Evolutionary conservation across 2,329 filamentous ascomycete genomes (phyloP).

Genomic region (Colletotrichum phormii): DNA sequence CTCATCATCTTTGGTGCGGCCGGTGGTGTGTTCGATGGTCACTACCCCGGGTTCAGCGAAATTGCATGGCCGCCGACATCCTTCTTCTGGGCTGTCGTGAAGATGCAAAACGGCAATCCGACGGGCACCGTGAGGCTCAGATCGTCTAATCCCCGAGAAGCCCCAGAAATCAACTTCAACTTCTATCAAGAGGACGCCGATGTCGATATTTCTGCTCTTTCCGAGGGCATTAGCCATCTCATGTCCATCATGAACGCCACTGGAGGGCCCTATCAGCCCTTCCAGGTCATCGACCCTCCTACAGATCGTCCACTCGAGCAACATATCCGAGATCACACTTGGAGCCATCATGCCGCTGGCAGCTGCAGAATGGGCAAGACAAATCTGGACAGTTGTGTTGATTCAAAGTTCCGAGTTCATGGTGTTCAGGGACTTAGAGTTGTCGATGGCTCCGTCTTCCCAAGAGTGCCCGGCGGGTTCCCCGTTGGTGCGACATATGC

Average conservation of each 20-base stretch:
- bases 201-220: no score
- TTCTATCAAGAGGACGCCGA: slow-evolving; percentile 56
- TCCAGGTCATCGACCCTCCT: no score
- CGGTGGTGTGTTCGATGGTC: no score
- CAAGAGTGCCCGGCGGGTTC: slow-evolving; percentile 60
- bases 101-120: slow-evolving; percentile 55
- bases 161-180: slow-evolving; percentile 71
- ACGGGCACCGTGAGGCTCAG: slow-evolving; percentile 71
- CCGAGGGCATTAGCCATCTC: no score
- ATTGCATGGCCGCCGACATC: no score
- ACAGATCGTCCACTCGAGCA: no score
- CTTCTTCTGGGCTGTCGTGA: no score
- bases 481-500: slow-evolving; percentile 66
- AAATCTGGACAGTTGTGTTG: slow-evolving; percentile 68
- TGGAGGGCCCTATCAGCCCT: no score
- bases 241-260: no score
- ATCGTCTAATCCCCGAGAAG: slow-evolving; percentile 71
- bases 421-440: slow-evolving; percentile 68
- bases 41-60: no score
- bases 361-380: slow-evolving; percentile 65
- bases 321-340: slow-evolving; percentile 51
- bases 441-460: slow-evolving; percentile 70
- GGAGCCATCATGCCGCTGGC: slow-evolving; percentile 66
- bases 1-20: no score
- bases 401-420: slow-evolving; percentile 67